Percentiles rank a stretch among this genome's conserved stretches.
These are phyloP conservation scores for Pseudocercospora crystallina DNA, from an alignment of 2,329 filamentous ascomycete species.

Conservation along the genomic window DNA sequence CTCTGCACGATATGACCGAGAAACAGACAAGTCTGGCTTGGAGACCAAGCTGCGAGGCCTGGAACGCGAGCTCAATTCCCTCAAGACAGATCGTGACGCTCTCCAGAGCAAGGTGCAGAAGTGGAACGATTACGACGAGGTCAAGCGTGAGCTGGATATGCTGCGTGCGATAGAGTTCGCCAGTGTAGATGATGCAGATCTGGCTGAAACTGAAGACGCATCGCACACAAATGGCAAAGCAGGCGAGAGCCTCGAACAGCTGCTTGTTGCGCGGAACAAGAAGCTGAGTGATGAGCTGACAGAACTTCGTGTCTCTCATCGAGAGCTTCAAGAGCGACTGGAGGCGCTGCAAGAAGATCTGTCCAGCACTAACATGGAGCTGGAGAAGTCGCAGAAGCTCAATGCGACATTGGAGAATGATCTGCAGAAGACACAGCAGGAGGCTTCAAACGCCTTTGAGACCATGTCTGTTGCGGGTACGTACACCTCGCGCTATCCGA, in stretches of 20 bases:
- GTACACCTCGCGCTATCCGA: conserved; percentile 76
- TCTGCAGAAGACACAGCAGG: conserved; percentile 80
- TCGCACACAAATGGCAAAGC: conserved; percentile 51
- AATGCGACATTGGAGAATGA: conserved; percentile 91
- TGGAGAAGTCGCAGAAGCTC: conserved; percentile 80
- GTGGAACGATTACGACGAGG: conserved; percentile 91
- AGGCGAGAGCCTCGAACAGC: conserved; percentile 82
- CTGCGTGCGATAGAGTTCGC: conserved; percentile 95
- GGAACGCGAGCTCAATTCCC: conserved; percentile 72
- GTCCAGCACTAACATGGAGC: conserved; percentile 76
- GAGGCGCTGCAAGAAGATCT: conserved; percentile 81
- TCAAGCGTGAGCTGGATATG: conserved; percentile 94
- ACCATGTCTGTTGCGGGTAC: conserved; percentile 92
- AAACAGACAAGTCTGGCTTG: conserved; percentile 72
- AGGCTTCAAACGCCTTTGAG: conserved; percentile 79
- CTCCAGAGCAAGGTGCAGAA: conserved; percentile 80
- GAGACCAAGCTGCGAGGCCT: conserved; percentile 74
- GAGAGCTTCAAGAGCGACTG: conserved; percentile 80
- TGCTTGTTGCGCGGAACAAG: conserved; percentile 90
- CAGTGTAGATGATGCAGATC: conserved; percentile 70
- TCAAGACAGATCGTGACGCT: conserved; percentile 77
- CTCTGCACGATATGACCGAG: conserved; percentile 76
- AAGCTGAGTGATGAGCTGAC: conserved; percentile 94
- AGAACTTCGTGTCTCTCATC: conserved; percentile 86
- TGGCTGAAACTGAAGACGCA: conserved; percentile 56